phyloP scores from a whole-genome alignment of 169 alveolate species.

The Eimeria acervulina region DNA sequence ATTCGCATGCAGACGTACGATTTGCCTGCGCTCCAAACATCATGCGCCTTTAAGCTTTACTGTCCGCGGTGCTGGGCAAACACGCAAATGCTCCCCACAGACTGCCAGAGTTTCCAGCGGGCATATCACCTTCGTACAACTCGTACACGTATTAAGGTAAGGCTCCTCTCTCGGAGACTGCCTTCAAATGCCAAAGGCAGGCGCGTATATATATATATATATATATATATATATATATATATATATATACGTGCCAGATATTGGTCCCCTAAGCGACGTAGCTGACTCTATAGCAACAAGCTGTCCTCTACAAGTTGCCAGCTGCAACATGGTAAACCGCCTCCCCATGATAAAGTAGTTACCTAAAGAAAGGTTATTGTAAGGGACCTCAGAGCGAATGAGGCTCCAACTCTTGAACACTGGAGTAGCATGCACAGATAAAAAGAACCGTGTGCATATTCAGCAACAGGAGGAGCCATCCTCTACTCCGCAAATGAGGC shows the following conservation, averaged over 20 bases:
- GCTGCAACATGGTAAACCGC: background rate
- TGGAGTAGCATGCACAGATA: background rate
- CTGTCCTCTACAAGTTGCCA: background rate
- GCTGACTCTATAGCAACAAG: background rate
- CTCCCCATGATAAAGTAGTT: background rate
- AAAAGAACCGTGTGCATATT: too few species aligned
- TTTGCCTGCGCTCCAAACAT: too few species aligned
- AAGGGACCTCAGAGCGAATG: background rate
- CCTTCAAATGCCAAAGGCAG: too few species aligned
- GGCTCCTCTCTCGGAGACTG: too few species aligned
- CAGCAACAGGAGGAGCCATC: background rate
- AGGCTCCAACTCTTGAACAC: background rate
- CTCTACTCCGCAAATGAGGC: background rate
- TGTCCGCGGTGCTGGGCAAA: too few species aligned
- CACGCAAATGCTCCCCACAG: too few species aligned
- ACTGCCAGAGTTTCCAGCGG: too few species aligned
- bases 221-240: background rate
- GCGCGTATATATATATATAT: background rate
- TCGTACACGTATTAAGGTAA: too few species aligned
- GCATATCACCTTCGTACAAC: background rate
- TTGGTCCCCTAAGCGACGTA: background rate
- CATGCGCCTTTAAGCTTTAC: too few species aligned
- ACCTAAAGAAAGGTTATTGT: background rate
- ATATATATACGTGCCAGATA: background rate
- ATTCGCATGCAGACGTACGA: too few species aligned